phyloP scores from a whole-genome alignment of 2,329 filamentous ascomycete genomes.

The Colletotrichum australisinense region DNA sequence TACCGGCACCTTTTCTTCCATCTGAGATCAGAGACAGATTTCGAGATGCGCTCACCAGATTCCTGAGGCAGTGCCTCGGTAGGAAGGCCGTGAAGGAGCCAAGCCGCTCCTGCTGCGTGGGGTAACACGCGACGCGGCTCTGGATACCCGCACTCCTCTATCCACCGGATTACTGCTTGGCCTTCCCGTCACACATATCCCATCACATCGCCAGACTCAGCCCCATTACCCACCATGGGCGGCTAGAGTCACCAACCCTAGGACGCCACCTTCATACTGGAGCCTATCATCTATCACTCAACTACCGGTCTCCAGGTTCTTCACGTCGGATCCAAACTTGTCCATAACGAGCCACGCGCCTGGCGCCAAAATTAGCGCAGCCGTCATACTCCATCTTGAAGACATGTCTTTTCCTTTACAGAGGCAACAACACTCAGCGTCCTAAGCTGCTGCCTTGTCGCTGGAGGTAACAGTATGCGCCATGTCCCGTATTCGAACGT shows the following conservation, averaged over 20 bases:
- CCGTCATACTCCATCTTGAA: neutral
- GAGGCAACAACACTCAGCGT: neutral
- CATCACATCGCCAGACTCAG: conserved; percentile 33
- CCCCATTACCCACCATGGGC: conserved; percentile 24
- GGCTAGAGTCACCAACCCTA: conserved; percentile 9
- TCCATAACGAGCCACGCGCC: conserved; percentile 3
- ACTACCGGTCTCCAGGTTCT: neutral
- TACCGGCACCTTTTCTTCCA: neutral
- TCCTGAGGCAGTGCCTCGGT: conserved; percentile 23
- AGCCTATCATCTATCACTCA: neutral
- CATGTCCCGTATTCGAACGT: conserved; percentile 7
- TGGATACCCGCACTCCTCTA: conserved; percentile 34
- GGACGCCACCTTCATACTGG: neutral
- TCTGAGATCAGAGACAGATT: conserved; percentile 8
- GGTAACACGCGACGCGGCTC: conserved; percentile 36
- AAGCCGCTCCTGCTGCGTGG: conserved; percentile 26
- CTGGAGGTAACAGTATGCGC: neutral
- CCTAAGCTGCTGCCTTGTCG: neutral
- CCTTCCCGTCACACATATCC: conserved; percentile 33
- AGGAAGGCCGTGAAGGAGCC: neutral
- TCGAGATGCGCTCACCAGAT: conserved; percentile 18
- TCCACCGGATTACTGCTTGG: conserved; percentile 22
- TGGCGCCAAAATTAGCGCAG: conserved; percentile 35
- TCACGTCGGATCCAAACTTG: neutral
- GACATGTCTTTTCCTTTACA: neutral